Evolutionary conservation across 441 rosid genomes (phyloP).

Genomic region (Pelargonium myrrhifolium): DNA sequence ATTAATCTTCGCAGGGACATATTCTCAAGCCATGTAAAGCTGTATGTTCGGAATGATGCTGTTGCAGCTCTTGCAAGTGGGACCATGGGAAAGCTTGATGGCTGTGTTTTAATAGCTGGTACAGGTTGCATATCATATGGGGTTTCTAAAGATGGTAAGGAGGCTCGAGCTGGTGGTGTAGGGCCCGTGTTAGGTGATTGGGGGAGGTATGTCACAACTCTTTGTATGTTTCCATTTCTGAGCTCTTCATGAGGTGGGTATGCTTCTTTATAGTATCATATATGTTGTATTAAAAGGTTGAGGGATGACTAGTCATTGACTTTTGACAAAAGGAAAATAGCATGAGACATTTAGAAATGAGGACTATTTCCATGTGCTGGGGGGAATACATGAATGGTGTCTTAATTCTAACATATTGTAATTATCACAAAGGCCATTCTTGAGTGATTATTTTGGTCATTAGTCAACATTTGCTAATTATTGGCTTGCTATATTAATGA

Average conservation of each 20-base stretch:
- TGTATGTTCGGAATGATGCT: constrained; percentile 89
- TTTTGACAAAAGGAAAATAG: background rate
- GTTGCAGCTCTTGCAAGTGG: constrained; percentile 95
- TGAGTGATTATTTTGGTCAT: background rate
- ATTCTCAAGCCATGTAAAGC: constrained; percentile 63
- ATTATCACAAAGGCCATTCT: background rate
- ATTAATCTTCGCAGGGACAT: constrained; percentile 43
- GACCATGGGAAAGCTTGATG: constrained; percentile 93
- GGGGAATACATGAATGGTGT: background rate
- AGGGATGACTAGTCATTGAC: background rate
- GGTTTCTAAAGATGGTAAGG: constrained; percentile 75
- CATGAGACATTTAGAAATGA: background rate
- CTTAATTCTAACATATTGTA: background rate
- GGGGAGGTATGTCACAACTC: constrained; percentile 58
- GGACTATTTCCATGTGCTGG: background rate
- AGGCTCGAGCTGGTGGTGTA: constrained; percentile 91
- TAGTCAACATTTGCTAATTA: background rate
- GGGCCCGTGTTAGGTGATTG: constrained; percentile 95
- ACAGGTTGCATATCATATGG: constrained; percentile 95
- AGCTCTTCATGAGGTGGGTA: background rate
- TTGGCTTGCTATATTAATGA: background rate
- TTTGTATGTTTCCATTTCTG: constrained; percentile 4
- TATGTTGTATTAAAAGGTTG: background rate
- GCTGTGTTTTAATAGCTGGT: constrained; percentile 96
- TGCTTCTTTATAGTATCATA: background rate